Evolutionary conservation across 345 rosid species (phyloP).

Genomic region (Salix viminalis): DNA sequence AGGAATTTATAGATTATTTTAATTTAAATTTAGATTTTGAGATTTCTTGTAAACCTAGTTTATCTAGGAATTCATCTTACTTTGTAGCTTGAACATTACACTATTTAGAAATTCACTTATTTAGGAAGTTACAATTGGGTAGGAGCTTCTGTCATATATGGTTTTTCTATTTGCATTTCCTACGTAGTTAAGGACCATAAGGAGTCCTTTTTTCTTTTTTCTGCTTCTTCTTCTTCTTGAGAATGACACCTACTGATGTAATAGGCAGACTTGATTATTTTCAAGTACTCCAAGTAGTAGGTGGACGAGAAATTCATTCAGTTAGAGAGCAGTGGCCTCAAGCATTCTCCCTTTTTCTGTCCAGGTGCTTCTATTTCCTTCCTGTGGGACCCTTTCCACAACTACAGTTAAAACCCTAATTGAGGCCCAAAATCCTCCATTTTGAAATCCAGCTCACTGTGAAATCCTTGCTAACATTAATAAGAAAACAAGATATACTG

Average conservation of each 20-base stretch:
- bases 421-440: not conserved
- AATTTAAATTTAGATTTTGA: not conserved
- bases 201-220: not conserved
- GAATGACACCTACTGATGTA: no score
- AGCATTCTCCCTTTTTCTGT: not conserved
- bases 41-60: not conserved
- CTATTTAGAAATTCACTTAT: not conserved
- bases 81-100: not conserved
- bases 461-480: not conserved
- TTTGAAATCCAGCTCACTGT: not conserved
- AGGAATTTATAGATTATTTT: not conserved
- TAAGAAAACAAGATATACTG: not conserved
- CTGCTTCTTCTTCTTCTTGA: not conserved
- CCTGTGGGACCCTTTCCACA: not conserved
- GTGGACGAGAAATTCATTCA: not conserved
- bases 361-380: not conserved
- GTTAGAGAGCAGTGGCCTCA: not conserved
- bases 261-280: no score
- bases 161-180: not conserved
- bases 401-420: no score
- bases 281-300: no score
- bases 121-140: no score
- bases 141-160: no score
- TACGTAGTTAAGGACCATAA: no score
- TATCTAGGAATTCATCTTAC: not conserved